Conservation (phyloP, 805 yeast genomes). For the Metschnikowia amazonensis region DNA sequence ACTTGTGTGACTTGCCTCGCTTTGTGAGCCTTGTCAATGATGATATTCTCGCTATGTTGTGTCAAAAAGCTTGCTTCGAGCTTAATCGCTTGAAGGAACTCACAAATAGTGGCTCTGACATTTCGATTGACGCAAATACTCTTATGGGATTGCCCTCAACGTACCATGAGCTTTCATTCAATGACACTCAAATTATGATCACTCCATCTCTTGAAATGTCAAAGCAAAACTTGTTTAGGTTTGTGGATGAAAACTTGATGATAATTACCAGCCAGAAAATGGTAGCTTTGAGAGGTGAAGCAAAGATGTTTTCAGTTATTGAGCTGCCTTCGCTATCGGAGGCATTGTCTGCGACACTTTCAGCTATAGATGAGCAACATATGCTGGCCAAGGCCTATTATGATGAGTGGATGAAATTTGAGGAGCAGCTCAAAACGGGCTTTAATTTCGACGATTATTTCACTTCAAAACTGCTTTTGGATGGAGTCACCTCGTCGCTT, state of each 20-base stretch:
- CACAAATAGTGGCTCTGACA: not conserved
- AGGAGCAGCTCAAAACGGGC: not conserved
- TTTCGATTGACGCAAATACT: not conserved
- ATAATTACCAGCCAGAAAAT: conserved; percentile 18
- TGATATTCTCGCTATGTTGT: conserved; percentile 16
- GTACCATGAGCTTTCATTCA: conserved; percentile 27
- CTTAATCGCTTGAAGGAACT: not conserved
- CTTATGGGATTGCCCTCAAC: conserved; percentile 22
- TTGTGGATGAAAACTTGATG: conserved; percentile 17
- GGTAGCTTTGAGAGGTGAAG: conserved; percentile 2
- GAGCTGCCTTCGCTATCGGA: not conserved
- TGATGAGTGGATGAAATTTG: not conserved
- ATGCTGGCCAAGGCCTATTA: not conserved
- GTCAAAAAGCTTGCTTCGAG: conserved; percentile 1
- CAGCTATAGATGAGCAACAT: conserved; percentile 1
- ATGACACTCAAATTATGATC: conserved; percentile 34
- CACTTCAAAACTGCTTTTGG: not conserved
- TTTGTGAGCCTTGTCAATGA: conserved; percentile 24
- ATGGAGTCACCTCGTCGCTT: not conserved
- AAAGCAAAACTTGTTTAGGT: conserved; percentile 27
- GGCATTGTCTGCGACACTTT: not conserved
- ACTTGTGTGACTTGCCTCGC: conserved; percentile 16
- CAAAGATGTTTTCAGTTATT: not conserved
- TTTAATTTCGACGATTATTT: not conserved
- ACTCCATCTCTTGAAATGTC: conserved; percentile 40